Conservation (phyloP, 176 grass and related monocot species). For the Pontederia crassipes region DNA sequence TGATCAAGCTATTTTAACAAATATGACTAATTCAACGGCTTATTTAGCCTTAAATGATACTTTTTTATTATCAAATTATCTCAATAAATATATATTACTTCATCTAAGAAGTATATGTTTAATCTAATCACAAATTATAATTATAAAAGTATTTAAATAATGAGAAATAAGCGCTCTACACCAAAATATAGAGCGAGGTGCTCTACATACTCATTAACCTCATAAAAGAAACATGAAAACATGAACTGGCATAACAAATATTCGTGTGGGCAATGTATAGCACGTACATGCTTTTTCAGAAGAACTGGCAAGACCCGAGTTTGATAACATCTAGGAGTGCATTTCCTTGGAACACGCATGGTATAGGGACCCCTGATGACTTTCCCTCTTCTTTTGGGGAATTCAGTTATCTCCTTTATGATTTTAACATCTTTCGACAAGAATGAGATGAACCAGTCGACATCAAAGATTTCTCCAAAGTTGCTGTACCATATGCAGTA, state of each 20-base stretch:
- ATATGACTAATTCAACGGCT: too few relatives aligned
- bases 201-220: too few relatives aligned
- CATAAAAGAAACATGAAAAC: neutral
- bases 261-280: neutral
- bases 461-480: conserved; percentile 84
- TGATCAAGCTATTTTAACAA: too few relatives aligned
- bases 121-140: too few relatives aligned
- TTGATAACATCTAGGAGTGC: conserved; percentile 80
- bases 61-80: too few relatives aligned
- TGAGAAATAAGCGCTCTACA: too few relatives aligned
- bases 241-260: neutral
- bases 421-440: conserved; percentile 82
- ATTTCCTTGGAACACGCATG: conserved; percentile 93
- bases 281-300: conserved; percentile 77
- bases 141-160: too few relatives aligned
- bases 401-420: conserved; percentile 49
- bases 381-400: conserved; percentile 58
- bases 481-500: conserved; percentile 35
- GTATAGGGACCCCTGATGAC: conserved; percentile 41
- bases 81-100: too few relatives aligned
- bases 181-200: too few relatives aligned
- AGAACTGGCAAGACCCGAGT: conserved; percentile 80
- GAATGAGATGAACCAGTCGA: conserved; percentile 80
- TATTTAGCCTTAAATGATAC: too few relatives aligned
- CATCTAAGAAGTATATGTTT: too few relatives aligned